phyloP scores from a whole-genome alignment of 208 protist genomes.

The Trypanosoma vivax region DNA sequence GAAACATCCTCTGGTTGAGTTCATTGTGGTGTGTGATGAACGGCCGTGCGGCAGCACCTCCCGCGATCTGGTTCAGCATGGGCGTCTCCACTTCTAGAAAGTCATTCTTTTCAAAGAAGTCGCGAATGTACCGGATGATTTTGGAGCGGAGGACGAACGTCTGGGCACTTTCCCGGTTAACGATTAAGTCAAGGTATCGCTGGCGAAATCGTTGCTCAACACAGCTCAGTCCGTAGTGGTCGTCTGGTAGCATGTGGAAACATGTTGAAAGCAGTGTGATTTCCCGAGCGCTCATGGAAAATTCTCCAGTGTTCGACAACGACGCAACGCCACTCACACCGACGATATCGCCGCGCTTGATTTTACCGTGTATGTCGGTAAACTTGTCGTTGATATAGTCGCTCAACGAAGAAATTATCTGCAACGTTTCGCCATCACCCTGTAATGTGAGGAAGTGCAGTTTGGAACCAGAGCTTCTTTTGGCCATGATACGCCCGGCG shows the following conservation, averaged over 20 bases:
- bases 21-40: slow-evolving; percentile 99
- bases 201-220: slow-evolving; percentile 95
- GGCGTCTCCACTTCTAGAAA: slow-evolving; percentile 99
- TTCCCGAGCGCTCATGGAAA: slow-evolving; percentile 80
- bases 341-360: slow-evolving; percentile 98
- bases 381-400: slow-evolving; percentile 85
- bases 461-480: slow-evolving; percentile 85
- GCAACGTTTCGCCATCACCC: slow-evolving; percentile 91
- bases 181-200: slow-evolving; percentile 99
- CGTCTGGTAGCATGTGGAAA: slow-evolving; percentile 98
- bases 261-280: slow-evolving; percentile 94
- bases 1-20: slow-evolving; percentile 97
- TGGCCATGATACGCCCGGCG: slow-evolving; percentile 81
- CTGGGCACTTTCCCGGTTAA: slow-evolving; percentile 92
- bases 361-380: slow-evolving; percentile 59
- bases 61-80: slow-evolving; percentile 98
- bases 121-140: slow-evolving; percentile 97
- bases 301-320: slow-evolving; percentile 85
- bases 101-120: slow-evolving; percentile 94
- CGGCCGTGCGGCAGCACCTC: slow-evolving; percentile 98
- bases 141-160: slow-evolving; percentile 92
- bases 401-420: slow-evolving; percentile 81
- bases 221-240: slow-evolving; percentile 91
- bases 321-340: slow-evolving; percentile 92
- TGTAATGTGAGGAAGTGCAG: slow-evolving; percentile 97